phyloP scores from a whole-genome alignment of 176 grass and related monocot species.

The Areca catechu region DNA sequence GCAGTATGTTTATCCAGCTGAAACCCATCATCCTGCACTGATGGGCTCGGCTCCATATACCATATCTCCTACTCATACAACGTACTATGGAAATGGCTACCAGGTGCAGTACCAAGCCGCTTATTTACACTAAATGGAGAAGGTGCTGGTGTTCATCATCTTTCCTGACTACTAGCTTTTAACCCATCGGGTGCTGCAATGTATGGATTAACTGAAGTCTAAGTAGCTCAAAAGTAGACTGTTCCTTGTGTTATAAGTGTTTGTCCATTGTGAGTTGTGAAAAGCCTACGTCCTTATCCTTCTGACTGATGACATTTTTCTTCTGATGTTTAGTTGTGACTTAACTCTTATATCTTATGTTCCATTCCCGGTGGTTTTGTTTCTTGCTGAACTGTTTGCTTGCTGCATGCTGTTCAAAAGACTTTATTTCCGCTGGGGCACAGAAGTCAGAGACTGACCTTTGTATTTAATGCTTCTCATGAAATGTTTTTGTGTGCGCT shows the following conservation, averaged over 20 bases:
- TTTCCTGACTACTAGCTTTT: constrained; percentile 42
- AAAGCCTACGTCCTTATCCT: neutral
- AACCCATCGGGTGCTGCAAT: constrained; percentile 10
- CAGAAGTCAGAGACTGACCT: too few relatives aligned
- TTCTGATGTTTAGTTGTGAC: neutral
- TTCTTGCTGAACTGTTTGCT: too few relatives aligned
- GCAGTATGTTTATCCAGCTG: constrained; percentile 52
- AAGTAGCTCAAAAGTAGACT: neutral
- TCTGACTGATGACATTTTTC: neutral
- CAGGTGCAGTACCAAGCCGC: constrained; percentile 61
- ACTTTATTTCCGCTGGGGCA: too few relatives aligned
- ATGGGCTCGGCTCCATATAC: constrained; percentile 41
- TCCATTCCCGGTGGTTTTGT: too few relatives aligned
- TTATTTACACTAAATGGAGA: constrained; percentile 68
- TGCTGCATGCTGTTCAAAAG: too few relatives aligned
- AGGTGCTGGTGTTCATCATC: constrained; percentile 16
- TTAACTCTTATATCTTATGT: too few relatives aligned
- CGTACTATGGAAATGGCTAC: constrained; percentile 76
- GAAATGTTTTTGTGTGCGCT: too few relatives aligned
- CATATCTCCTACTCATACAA: constrained; percentile 42
- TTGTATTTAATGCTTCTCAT: too few relatives aligned
- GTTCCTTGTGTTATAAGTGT: neutral
- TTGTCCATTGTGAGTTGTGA: neutral
- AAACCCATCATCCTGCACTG: constrained; percentile 47
- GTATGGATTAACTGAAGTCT: constrained; percentile 1